These are phyloP conservation scores for Candida pseudocylindracea DNA, from an alignment of 1,139 yeast genomes.

Conservation along the genomic window DNA sequence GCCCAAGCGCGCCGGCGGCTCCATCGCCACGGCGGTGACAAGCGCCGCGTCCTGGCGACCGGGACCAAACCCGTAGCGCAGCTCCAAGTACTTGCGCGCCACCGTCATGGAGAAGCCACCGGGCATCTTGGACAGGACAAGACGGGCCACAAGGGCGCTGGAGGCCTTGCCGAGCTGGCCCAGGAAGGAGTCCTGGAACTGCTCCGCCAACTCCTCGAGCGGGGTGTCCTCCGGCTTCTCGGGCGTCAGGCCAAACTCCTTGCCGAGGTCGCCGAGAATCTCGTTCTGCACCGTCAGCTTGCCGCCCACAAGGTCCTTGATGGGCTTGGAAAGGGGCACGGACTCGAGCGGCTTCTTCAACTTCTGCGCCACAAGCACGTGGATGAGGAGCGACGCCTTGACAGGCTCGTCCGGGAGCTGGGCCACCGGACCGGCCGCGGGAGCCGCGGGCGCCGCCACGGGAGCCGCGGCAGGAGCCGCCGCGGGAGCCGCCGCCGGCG, in stretches of 20 bases:
- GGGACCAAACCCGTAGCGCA: conserved; percentile 76
- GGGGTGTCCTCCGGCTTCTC: conserved; percentile 99
- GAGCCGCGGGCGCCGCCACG: conserved; percentile 24
- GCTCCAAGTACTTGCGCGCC: conserved; percentile 78
- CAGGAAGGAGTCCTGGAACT: conserved; percentile 71
- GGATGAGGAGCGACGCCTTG: conserved; percentile 61
- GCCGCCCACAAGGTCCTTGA: conserved; percentile 94
- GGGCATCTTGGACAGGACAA: conserved; percentile 95
- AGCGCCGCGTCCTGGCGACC: conserved; percentile 91
- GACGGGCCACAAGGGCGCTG: conserved; percentile 66
- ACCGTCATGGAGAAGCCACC: conserved; percentile 91
- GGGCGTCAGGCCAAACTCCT: conserved; percentile 93
- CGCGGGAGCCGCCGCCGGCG: conserved; percentile 23
- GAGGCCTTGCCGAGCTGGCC: conserved; percentile 92
- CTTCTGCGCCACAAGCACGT: conserved; percentile 86
- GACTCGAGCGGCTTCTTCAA: conserved; percentile 77
- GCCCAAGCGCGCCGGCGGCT: conserved; percentile 77
- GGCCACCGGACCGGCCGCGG: conserved; percentile 56
- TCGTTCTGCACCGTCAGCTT: conserved; percentile 97
- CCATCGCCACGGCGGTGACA: conserved; percentile 63
- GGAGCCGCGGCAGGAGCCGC: conserved; percentile 35
- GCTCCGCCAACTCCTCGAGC: conserved; percentile 82
- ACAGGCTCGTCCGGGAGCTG: conserved; percentile 79
- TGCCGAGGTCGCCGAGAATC: conserved; percentile 93
- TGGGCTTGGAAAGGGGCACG: conserved; percentile 75